These are phyloP conservation scores for Talaromyces islandicus DNA, from an alignment of 2,329 filamentous ascomycete species.

Conservation along the genomic window DNA sequence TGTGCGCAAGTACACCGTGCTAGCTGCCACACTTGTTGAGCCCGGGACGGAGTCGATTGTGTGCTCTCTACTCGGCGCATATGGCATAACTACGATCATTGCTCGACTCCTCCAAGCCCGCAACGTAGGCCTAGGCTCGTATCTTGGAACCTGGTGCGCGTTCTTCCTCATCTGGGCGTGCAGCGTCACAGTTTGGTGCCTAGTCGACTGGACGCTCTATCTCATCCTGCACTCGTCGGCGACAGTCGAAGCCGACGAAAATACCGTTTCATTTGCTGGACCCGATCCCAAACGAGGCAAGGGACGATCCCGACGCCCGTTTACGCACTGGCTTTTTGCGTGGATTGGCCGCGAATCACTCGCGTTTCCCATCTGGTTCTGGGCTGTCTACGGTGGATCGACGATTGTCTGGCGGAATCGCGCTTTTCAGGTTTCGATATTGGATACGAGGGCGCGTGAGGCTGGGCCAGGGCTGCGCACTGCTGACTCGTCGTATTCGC, in stretches of 20 bases:
- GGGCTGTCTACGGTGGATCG: constrained; percentile 81
- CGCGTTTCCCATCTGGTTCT: constrained; percentile 83
- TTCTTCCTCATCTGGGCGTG: constrained; percentile 61
- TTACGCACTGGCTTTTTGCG: constrained; percentile 67
- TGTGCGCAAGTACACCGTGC: constrained; percentile 90
- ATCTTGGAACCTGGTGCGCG: constrained; percentile 59
- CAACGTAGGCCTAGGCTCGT: constrained; percentile 38
- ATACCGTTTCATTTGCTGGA: constrained; percentile 69
- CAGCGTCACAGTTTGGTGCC: constrained; percentile 65
- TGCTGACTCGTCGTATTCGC: constrained; percentile 19
- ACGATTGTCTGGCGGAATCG: constrained; percentile 84
- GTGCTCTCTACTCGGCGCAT: constrained; percentile 75
- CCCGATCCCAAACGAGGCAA: constrained; percentile 35
- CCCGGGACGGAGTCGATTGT: constrained; percentile 85
- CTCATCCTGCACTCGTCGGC: constrained; percentile 65
- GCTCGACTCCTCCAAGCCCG: constrained; percentile 50
- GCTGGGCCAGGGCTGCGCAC: constrained; percentile 21
- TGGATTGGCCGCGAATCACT: constrained; percentile 81
- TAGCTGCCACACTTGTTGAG: constrained; percentile 82
- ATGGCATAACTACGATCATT: constrained; percentile 64
- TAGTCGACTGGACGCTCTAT: constrained; percentile 68
- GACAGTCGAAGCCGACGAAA: constrained; percentile 63
- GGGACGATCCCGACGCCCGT: constrained; percentile 44
- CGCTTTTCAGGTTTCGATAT: constrained; percentile 68
- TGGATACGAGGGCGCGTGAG: constrained; percentile 72